Evolutionary conservation across 208 protist species (phyloP).

Genomic region (Wallacemonas sp.): DNA sequence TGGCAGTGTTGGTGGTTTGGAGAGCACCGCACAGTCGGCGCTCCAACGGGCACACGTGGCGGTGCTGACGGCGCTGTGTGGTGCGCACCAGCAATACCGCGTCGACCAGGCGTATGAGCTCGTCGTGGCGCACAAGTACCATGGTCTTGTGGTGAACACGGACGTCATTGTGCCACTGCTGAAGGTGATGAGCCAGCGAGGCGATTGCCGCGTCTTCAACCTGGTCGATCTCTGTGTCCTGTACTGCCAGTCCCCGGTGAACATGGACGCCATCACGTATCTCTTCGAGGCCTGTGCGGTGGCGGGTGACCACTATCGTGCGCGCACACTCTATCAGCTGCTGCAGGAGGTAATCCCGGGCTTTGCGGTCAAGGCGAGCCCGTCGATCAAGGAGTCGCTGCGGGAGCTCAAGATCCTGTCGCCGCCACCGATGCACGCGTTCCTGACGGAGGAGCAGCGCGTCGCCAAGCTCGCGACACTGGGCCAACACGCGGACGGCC

Average conservation of each 20-base stretch:
- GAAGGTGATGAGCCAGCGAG: slow-evolving; percentile 57
- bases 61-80: slow-evolving; percentile 58
- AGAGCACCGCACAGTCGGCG: slow-evolving; percentile 32
- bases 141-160: slow-evolving; percentile 71
- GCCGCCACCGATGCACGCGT: slow-evolving; percentile 55
- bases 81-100: slow-evolving; percentile 54
- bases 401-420: slow-evolving; percentile 62
- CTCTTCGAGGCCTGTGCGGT: slow-evolving; percentile 79
- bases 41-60: slow-evolving; percentile 51
- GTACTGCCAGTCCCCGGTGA: slow-evolving; percentile 72
- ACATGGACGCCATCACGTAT: slow-evolving; percentile 70
- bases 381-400: slow-evolving; percentile 49
- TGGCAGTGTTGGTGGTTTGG: slow-evolving; percentile 13
- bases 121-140: slow-evolving; percentile 87
- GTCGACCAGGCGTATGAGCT: slow-evolving; percentile 83
- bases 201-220: slow-evolving; percentile 87
- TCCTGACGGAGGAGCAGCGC: slow-evolving; percentile 44
- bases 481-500: not conserved
- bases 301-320: slow-evolving; percentile 79
- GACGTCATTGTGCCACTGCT: slow-evolving; percentile 65
- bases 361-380: slow-evolving; percentile 71
- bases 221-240: slow-evolving; percentile 85
- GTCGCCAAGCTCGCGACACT: slow-evolving; percentile 18
- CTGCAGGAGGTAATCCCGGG: slow-evolving; percentile 78
- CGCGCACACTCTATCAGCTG: slow-evolving; percentile 69